Base-by-base conservation (phyloP, 116 monocot genomes). In the Posidonia oceanica region DNA sequence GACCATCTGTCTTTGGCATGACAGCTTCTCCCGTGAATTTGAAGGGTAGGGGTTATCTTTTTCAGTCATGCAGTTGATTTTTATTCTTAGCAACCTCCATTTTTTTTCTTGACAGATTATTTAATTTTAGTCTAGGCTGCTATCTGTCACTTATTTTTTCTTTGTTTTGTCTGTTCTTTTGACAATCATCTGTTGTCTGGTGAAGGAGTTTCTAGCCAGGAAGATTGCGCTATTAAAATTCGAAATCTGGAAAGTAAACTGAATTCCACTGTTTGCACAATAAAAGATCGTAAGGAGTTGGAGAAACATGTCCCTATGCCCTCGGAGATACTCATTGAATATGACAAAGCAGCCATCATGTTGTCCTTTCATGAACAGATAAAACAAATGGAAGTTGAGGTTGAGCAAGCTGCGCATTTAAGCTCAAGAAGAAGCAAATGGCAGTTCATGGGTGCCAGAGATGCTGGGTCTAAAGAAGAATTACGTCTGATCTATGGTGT, bases 371-470 rank as follows among this genome's bases (percentile, higher is more conserved):
- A 91, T 77, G 96, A 96, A 52, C 83, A 91, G 71, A 89, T 96
- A 52, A 88, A 88, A 75, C 83, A 83, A 69, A 91, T 96, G 83
- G 96, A 91, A 80, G 59, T 58, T 44, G 83, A 83, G 69, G 89
- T 96, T 68, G 96, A 96, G 71, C 78, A 84, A 86, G 87, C 91
- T 75, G 81, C 91, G 69, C 79, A 76, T 72, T 83, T 83, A 65
- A 89, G 91, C 73, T 89, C 87, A 37, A 79, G 91, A 74, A 91
- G 81, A 85, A 96, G 87, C 78, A 96, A 91, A 66, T 96, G 96
- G 96, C 87, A 96, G 74, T 96, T 96, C 78, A 96, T 96, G 96
- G 96, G 96, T 39, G 96, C 96, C 10, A 86, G 96, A 77, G 96
- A 96, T 88, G 96, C 96, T 60, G 91, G 96, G 61, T 86, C 88